These are phyloP conservation scores for Barbarea vulgaris DNA, from an alignment of 345 rosid genomes.

Conservation along the genomic window DNA sequence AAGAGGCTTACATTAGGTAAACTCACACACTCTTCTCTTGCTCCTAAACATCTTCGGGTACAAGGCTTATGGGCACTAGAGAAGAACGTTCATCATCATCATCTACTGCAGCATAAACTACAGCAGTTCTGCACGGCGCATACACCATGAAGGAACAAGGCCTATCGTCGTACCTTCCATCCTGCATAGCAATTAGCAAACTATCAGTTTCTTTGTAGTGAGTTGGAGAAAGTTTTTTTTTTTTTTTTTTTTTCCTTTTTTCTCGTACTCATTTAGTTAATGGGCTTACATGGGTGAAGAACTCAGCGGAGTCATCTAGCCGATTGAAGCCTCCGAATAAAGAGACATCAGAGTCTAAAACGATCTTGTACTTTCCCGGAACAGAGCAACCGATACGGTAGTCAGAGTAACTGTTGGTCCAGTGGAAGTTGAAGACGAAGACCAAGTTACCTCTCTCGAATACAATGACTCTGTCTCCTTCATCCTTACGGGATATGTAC, in stretches of 20 bases:
- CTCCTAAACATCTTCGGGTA: slow-evolving; percentile 32
- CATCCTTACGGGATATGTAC: slow-evolving; percentile 82
- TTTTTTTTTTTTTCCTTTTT: too few relatives aligned
- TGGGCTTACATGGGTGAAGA: slow-evolving; percentile 70
- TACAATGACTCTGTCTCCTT: slow-evolving; percentile 75
- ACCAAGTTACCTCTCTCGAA: slow-evolving; percentile 89
- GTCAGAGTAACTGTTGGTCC: slow-evolving; percentile 82
- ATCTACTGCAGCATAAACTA: slow-evolving; percentile 75
- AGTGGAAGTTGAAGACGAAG: slow-evolving; percentile 92
- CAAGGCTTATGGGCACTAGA: slow-evolving; percentile 21
- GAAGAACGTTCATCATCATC: slow-evolving; percentile 41
- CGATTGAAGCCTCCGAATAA: slow-evolving; percentile 81
- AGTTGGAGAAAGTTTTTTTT: not conserved
- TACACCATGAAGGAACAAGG: slow-evolving; percentile 78
- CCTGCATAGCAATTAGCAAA: slow-evolving; percentile 54
- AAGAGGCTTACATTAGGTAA: slow-evolving; percentile 38
- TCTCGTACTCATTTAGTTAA: not conserved
- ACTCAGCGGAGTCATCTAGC: slow-evolving; percentile 62
- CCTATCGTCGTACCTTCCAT: slow-evolving; percentile 65
- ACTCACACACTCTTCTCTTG: not conserved
- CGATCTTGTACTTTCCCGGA: slow-evolving; percentile 91
- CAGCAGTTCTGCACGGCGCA: slow-evolving; percentile 85
- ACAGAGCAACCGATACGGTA: slow-evolving; percentile 80
- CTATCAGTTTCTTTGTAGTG: slow-evolving; percentile 9
- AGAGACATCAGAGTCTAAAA: slow-evolving; percentile 75